Evolutionary conservation across 441 rosid species (phyloP), one percentile per base, ranked within the genome.

Genomic region (Viola pubescens): DNA sequence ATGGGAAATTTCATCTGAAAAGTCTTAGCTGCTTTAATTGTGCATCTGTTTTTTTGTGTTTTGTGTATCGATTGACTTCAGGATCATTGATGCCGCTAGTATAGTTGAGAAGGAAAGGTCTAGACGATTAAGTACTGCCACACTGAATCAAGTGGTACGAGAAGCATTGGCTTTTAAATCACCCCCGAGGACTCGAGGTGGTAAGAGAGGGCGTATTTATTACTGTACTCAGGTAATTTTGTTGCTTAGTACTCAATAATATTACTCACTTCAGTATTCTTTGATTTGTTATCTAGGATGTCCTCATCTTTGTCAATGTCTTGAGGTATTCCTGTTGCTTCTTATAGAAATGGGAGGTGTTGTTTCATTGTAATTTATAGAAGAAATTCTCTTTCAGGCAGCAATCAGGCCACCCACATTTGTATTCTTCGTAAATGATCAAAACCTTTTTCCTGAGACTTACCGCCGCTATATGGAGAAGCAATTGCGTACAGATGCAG

Each of bases 381-480:
- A 5, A 12, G 40, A 50, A 65, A 46, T 61, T 48, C 53, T 56
- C 58, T 63, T 74, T 76, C 88, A 86, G 98, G 98, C 98, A 66
- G 98, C 94, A 58, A 79, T 87, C 54, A 85, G 95, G 67, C 98
- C 94, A 39, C 98, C 96, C 51, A 87, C 95, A 52, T 91, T 91
- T 70, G 96, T 91, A 61, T 87, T 89, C 85, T 91, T 91, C 59
- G 95, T 89, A 47, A 91, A 91, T 67, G 96, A 91, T 52, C 78
- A 95, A 62, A 91, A 81, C 75, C 82, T 91, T 59, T 91, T 91
- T 58, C 80, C 94, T 2, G 96, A 91, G 66, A 89, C 95, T 8
- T 91, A 88, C 69, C 82, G 91, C 39, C 82, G 91, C 50, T 91
- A 82, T 65, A 77, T 91, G 96, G 98, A 89, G 86, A 91, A 91